These are phyloP conservation scores for Grigorovia transvaalensis DNA, from an alignment of 805 yeast genomes.

Conservation along the genomic window DNA sequence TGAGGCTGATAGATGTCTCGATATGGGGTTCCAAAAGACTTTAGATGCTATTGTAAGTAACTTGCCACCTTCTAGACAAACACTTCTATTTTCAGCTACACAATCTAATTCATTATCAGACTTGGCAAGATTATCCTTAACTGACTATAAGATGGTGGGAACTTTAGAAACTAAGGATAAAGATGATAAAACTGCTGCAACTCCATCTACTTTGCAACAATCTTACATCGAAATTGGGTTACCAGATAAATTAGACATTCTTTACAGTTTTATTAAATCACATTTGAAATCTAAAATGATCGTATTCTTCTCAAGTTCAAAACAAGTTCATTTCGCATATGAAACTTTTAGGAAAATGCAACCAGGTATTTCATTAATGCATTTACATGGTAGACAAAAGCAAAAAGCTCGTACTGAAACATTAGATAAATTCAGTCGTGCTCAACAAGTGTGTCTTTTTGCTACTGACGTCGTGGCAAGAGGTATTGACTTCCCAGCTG, in stretches of 20 bases:
- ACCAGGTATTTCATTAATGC: conserved; percentile 84
- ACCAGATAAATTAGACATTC: conserved; percentile 71
- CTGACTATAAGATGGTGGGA: conserved; percentile 39
- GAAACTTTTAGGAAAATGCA: conserved; percentile 79
- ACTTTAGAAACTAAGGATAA: conserved; percentile 40
- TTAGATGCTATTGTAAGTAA: conserved; percentile 71
- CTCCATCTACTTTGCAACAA: conserved; percentile 82
- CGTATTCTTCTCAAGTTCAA: conserved; percentile 78
- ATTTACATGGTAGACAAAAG: conserved; percentile 81
- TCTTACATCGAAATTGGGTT: conserved; percentile 62
- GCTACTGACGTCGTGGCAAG: conserved; percentile 90
- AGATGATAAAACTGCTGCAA: conserved; percentile 52
- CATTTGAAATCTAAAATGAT: conserved; percentile 72
- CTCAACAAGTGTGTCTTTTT: conserved; percentile 71
- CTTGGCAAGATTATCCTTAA: conserved; percentile 57
- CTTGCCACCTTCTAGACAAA: conserved; percentile 73
- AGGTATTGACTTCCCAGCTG: conserved; percentile 86
- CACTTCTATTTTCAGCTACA: conserved; percentile 79
- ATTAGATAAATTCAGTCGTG: conserved; percentile 62
- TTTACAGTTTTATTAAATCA: conserved; percentile 78
- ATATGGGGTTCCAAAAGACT: conserved; percentile 84
- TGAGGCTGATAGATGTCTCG: conserved; percentile 88
- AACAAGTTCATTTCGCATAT: conserved; percentile 82
- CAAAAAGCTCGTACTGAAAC: conserved; percentile 84
- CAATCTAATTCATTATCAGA: conserved; percentile 76